Base-by-base conservation (phyloP, 768 basidiomycete species). In the Termitomyces sp. region DNA sequence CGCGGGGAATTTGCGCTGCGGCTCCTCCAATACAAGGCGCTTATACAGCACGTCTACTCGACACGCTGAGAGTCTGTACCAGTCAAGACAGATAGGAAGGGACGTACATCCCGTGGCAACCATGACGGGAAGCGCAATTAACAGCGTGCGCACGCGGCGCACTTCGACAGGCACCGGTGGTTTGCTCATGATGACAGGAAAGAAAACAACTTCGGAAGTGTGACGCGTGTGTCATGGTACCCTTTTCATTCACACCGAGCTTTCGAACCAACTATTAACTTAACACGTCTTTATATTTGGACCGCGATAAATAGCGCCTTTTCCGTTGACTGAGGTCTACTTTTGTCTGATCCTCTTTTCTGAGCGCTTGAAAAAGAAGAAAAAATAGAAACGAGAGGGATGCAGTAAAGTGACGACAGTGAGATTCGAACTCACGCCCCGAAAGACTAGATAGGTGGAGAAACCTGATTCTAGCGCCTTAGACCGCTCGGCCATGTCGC, bases 401-500 rank as follows among this genome's bases (percentile, higher is more conserved):
- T n/a, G n/a, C n/a, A n/a, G n/a, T n/a, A n/a, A n/a, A n/a, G n/a
- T n/a, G n/a, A n/a, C 30, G 30, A 30, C 30, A 30, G 30, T 30
- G 30, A 30, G 30, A 30, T 30, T 30, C 30, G 30, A 30, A 30
- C 30, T 30, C 30, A 30, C 30, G 30, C 30, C 30, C 30, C 30
- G 30, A 30, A 30, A 30, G 30, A 30, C 30, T 30, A 30, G 30
- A 30, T 30, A 30, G 30, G 30, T 30, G 1, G 3, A 30, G 1
- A 30, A 4, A 30, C 30, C 30, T 78, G 75, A 77, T 74, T 81
- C 80, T 79, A 77, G 79, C 79, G 77, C 80, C 80, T 81, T 81
- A 74, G 80, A 81, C 79, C 79, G 77, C 79, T 81, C 80, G 79
- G 79, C 79, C 80, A 80, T 30, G 38, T 55, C 54, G 30, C 54